A percentile compares a stretch with the other conserved stretches of the same genome.
Conservation (phyloP, 306 rosid genomes). For the Trifolium dubium region DNA sequence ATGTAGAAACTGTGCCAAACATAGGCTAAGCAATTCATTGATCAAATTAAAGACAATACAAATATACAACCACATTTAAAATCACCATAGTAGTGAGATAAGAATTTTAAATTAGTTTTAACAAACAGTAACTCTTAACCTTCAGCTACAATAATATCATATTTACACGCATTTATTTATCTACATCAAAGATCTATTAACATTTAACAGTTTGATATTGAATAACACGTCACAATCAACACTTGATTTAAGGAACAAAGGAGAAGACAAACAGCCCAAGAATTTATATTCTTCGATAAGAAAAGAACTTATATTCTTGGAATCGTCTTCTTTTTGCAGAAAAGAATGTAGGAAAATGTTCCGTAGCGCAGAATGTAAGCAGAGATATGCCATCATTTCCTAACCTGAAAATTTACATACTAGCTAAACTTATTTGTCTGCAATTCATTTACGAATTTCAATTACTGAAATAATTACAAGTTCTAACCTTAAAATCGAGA, state of each 20-base stretch:
- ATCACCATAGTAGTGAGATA: conserved; percentile 21
- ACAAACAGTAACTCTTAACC: conserved; percentile 29
- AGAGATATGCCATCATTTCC: conserved; percentile 41
- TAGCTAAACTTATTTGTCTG: conserved; percentile 29
- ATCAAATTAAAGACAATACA: background rate
- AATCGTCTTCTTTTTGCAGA: conserved; percentile 40
- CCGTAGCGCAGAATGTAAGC: conserved; percentile 32
- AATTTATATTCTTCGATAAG: background rate
- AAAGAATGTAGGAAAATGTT: conserved; percentile 44
- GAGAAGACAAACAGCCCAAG: conserved; percentile 45
- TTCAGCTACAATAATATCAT: conserved; percentile 14
- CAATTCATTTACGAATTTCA: conserved; percentile 18
- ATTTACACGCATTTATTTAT: conserved; percentile 42
- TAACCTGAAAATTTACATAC: conserved; percentile 51
- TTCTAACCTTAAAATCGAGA: conserved; percentile 12
- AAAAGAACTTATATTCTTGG: conserved; percentile 37
- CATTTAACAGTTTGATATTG: conserved; percentile 29
- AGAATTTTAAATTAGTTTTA: conserved; percentile 26
- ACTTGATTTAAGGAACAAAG: conserved; percentile 33
- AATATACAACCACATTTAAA: conserved; percentile 22
- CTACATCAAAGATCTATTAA: conserved; percentile 37
- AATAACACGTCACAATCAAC: conserved; percentile 34
- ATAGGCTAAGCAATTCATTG: too few relatives aligned
- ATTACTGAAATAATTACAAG: conserved; percentile 26
- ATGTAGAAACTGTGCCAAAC: too few relatives aligned